Evolutionary conservation across 2,329 filamentous ascomycete species (phyloP).

Genomic region (Trichophyton mentagrophytes): DNA sequence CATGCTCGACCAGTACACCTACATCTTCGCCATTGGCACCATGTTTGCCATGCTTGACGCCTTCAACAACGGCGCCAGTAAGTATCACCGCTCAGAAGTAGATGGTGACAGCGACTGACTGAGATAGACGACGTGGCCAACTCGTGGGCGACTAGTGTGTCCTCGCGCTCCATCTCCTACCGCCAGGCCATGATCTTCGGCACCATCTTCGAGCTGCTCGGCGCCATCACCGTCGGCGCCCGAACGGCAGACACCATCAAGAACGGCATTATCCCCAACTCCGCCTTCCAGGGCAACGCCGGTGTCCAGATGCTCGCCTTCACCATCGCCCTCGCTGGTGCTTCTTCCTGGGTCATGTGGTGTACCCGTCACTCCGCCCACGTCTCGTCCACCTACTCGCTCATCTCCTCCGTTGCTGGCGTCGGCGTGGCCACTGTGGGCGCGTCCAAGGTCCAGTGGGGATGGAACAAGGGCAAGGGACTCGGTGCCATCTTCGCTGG

Average conservation of each 20-base stretch:
- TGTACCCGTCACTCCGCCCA: slow-evolving; percentile 61
- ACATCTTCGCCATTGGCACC: slow-evolving; percentile 64
- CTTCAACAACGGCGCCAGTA: slow-evolving; percentile 68
- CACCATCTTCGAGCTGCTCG: slow-evolving; percentile 54
- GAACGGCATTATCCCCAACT: slow-evolving; percentile 56
- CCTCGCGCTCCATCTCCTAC: slow-evolving; percentile 63
- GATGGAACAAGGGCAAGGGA: slow-evolving; percentile 55
- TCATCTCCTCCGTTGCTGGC: slow-evolving; percentile 56
- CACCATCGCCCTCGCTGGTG: slow-evolving; percentile 50
- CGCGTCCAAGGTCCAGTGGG: slow-evolving; percentile 51
- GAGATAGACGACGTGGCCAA: slow-evolving; percentile 66
- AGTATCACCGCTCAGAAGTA: slow-evolving; percentile 23
- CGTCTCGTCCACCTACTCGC: slow-evolving; percentile 60
- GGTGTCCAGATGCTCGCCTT: slow-evolving; percentile 58
- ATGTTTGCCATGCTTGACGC: slow-evolving; percentile 64
- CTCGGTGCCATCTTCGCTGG: slow-evolving; percentile 61
- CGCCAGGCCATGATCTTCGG: slow-evolving; percentile 55
- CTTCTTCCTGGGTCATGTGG: slow-evolving; percentile 67
- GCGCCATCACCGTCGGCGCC: slow-evolving; percentile 54
- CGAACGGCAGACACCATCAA: slow-evolving; percentile 67
- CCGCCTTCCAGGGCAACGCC: slow-evolving; percentile 47
- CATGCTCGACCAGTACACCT: slow-evolving; percentile 54
- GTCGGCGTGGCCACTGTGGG: slow-evolving; percentile 57
- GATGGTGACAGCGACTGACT: neutral
- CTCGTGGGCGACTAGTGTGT: slow-evolving; percentile 68